A percentile compares a stretch with the other conserved stretches of the same genome.
These are phyloP conservation scores for Debaryomyces prosopidis DNA, from an alignment of 805 yeast genomes.

Conservation along the genomic window DNA sequence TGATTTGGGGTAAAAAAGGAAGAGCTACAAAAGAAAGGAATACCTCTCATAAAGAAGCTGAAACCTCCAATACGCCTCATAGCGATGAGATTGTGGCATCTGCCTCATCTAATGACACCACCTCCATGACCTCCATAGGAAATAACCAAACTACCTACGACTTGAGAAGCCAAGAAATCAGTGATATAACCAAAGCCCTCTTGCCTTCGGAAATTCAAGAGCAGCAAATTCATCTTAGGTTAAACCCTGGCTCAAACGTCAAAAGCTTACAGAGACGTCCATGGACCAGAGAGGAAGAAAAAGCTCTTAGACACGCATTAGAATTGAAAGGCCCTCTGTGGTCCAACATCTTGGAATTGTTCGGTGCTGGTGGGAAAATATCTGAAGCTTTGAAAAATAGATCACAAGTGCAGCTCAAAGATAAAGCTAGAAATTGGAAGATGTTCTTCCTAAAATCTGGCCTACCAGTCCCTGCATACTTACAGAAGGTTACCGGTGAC, in stretches of 20 bases:
- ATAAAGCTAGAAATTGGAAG: constrained; percentile 96
- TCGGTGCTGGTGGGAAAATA: constrained; percentile 90
- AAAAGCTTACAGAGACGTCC: constrained; percentile 51
- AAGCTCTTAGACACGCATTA: constrained; percentile 77
- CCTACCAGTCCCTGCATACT: constrained; percentile 74
- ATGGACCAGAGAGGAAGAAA: constrained; percentile 91
- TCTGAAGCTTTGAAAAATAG: constrained; percentile 84
- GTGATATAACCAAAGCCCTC: constrained; percentile 31
- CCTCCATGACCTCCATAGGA: not conserved
- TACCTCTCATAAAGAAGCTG: constrained; percentile 7
- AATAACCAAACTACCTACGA: constrained; percentile 1
- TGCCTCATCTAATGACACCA: constrained; percentile 1
- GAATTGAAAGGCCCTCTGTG: constrained; percentile 88
- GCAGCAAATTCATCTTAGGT: constrained; percentile 41
- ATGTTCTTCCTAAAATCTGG: constrained; percentile 78
- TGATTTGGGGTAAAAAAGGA: constrained; percentile 67
- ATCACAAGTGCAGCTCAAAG: constrained; percentile 89
- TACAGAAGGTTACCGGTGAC: constrained; percentile 86
- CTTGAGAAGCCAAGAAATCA: constrained; percentile 18
- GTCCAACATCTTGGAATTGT: constrained; percentile 86
- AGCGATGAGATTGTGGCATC: constrained; percentile 16
- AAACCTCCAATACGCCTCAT: constrained; percentile 14
- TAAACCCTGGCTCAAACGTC: constrained; percentile 28
- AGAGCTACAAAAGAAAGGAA: constrained; percentile 11
- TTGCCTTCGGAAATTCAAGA: constrained; percentile 46